These are phyloP conservation scores for Astragalus membranaceus DNA, from an alignment of 306 rosid genomes.

Conservation along the genomic window DNA sequence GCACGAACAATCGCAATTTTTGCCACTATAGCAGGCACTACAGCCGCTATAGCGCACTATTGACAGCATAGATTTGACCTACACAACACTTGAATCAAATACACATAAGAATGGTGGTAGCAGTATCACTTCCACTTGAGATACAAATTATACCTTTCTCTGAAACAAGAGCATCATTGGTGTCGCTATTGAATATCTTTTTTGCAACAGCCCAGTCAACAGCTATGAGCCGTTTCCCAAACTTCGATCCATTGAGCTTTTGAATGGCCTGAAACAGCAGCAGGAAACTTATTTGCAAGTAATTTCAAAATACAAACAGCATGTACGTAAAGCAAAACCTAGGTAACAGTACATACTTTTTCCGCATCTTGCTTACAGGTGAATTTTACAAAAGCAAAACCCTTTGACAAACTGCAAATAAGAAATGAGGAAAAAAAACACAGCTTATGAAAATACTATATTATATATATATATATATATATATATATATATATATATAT, in stretches of 20 bases:
- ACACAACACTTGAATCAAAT: neutral
- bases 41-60: too few species aligned
- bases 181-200: slow-evolving; percentile 56
- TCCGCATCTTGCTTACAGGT: slow-evolving; percentile 84
- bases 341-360: slow-evolving; percentile 43
- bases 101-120: neutral
- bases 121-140: neutral
- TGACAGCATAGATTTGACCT: neutral
- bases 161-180: slow-evolving; percentile 34
- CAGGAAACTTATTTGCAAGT: slow-evolving; percentile 4
- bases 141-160: slow-evolving; percentile 49
- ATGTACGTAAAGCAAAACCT: slow-evolving; percentile 15
- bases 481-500: too few species aligned
- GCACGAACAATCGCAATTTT: too few species aligned
- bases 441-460: slow-evolving; percentile 3
- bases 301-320: slow-evolving; percentile 7
- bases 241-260: slow-evolving; percentile 66
- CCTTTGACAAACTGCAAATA: slow-evolving; percentile 74
- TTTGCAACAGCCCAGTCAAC: slow-evolving; percentile 97
- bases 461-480: too few species aligned
- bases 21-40: too few species aligned
- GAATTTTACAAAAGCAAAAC: slow-evolving; percentile 91
- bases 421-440: neutral
- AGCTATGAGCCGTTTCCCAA: slow-evolving; percentile 75
- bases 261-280: slow-evolving; percentile 61